These are phyloP conservation scores for Fusarium anguioides DNA, from an alignment of 2,329 filamentous ascomycete genomes.

Conservation along the genomic window DNA sequence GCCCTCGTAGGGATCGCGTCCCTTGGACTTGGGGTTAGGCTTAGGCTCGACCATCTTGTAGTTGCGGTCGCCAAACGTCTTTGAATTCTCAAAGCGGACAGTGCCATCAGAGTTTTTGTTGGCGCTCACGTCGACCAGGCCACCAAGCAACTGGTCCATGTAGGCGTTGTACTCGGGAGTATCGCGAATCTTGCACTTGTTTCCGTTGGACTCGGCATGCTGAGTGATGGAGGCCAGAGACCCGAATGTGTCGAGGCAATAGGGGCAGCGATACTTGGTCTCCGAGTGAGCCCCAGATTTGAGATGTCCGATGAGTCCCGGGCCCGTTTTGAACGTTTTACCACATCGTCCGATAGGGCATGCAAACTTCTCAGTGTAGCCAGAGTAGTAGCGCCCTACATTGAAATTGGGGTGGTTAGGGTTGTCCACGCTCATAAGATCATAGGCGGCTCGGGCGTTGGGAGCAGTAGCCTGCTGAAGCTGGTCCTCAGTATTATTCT, in stretches of 20 bases:
- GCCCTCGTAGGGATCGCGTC: slow-evolving; percentile 4
- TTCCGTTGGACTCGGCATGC: slow-evolving; percentile 60
- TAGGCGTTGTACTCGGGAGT: slow-evolving; percentile 51
- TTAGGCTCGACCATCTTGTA: background rate
- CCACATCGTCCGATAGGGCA: slow-evolving; percentile 67
- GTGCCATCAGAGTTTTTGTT: slow-evolving; percentile 44
- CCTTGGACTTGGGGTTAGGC: background rate
- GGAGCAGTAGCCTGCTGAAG: slow-evolving; percentile 23
- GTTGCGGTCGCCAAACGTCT: slow-evolving; percentile 18
- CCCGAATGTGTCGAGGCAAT: slow-evolving; percentile 57
- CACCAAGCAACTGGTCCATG: slow-evolving; percentile 50
- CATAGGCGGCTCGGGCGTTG: slow-evolving; percentile 14
- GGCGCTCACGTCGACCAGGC: slow-evolving; percentile 44
- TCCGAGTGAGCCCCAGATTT: slow-evolving; percentile 55
- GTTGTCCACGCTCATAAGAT: slow-evolving; percentile 51
- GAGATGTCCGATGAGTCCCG: slow-evolving; percentile 57
- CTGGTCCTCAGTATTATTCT: slow-evolving; percentile 36
- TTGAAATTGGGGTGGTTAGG: slow-evolving; percentile 62
- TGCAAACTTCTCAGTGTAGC: slow-evolving; percentile 57
- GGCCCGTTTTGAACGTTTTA: slow-evolving; percentile 53
- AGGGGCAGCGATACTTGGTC: slow-evolving; percentile 55
- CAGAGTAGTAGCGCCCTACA: slow-evolving; percentile 58
- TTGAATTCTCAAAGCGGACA: slow-evolving; percentile 41
- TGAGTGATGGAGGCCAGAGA: slow-evolving; percentile 57
- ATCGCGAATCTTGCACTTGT: slow-evolving; percentile 57